phyloP scores from a whole-genome alignment of 2,329 filamentous ascomycete species.

The Rugonectria rugulosa region DNA sequence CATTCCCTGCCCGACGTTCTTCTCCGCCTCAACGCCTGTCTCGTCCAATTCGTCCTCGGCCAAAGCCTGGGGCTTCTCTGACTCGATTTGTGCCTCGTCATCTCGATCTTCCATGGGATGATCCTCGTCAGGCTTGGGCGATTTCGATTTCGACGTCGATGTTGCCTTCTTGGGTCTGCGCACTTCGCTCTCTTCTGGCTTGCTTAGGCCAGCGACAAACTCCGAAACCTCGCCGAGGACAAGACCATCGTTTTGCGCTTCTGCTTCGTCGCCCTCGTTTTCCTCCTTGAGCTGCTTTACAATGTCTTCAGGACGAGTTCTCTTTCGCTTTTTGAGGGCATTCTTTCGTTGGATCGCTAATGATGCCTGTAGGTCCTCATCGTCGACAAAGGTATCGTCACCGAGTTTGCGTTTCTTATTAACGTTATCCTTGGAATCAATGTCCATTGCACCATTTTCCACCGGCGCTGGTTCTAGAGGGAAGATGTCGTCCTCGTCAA shows the following conservation, averaged over 20 bases:
- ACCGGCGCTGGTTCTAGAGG: slow-evolving; percentile 47
- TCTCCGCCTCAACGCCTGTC: slow-evolving; percentile 85
- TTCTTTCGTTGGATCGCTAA: slow-evolving; percentile 83
- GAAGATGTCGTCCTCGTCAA: slow-evolving; percentile 70
- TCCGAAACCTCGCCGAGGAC: slow-evolving; percentile 97
- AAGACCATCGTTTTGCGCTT: slow-evolving; percentile 63
- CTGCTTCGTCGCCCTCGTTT: slow-evolving; percentile 56
- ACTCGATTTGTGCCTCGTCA: slow-evolving; percentile 46
- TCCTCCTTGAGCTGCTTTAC: slow-evolving; percentile 79
- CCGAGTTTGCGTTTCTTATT: slow-evolving; percentile 71
- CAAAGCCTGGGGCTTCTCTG: slow-evolving; percentile 40
- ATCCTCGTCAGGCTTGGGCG: slow-evolving; percentile 47
- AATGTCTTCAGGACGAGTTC: slow-evolving; percentile 83
- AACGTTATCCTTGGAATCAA: slow-evolving; percentile 66
- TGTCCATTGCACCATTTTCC: slow-evolving; percentile 72
- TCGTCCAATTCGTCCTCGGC: slow-evolving; percentile 51
- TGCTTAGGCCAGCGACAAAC: slow-evolving; percentile 87
- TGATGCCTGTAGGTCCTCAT: slow-evolving; percentile 89
- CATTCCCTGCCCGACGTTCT: slow-evolving; percentile 78
- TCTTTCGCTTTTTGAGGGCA: slow-evolving; percentile 92
- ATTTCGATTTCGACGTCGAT: slow-evolving; percentile 47
- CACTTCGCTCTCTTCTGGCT: slow-evolving; percentile 64
- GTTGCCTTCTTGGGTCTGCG: slow-evolving; percentile 58
- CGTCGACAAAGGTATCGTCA: slow-evolving; percentile 79
- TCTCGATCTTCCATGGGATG: slow-evolving; percentile 54